Evolutionary conservation across 1,284 basidiomycete genomes (phyloP).

Genomic region (Ceratorhiza oryzae-sativae): DNA sequence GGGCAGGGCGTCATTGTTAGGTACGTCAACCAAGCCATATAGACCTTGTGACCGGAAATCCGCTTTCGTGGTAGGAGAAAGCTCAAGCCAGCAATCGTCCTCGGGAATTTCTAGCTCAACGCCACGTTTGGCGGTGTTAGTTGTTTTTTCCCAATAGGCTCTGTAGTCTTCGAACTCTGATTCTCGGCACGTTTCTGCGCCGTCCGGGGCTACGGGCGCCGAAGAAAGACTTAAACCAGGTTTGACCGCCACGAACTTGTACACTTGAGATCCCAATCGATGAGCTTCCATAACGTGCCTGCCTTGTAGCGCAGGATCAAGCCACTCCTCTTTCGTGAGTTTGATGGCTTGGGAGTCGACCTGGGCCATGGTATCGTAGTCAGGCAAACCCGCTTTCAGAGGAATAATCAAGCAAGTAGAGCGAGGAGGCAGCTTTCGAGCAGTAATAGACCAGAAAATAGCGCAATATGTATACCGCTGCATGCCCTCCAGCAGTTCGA

Average conservation of each 20-base stretch:
- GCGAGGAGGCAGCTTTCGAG: conserved; percentile 13
- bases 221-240: conserved; percentile 10
- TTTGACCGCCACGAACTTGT: conserved; percentile 3
- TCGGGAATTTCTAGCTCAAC: conserved; percentile 21
- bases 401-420: conserved; percentile 68
- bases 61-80: conserved; percentile 10
- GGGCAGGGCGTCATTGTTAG: neutral
- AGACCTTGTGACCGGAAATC: conserved; percentile 25
- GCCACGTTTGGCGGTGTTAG: conserved; percentile 9
- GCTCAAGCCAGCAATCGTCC: conserved; percentile 32
- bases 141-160: conserved; percentile 24
- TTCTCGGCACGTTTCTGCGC: conserved; percentile 2
- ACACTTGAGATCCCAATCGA: conserved; percentile 8
- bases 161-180: conserved; percentile 1
- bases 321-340: conserved; percentile 52
- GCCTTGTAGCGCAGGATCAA: conserved; percentile 53
- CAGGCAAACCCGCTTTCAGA: conserved; percentile 58
- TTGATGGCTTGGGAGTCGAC: conserved; percentile 42
- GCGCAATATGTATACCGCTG: conserved; percentile 67
- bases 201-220: neutral
- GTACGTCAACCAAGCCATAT: conserved; percentile 14
- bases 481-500: conserved; percentile 50
- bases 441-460: conserved; percentile 64
- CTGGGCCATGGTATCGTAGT: conserved; percentile 61
- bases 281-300: conserved; percentile 34